Evolutionary conservation across 257 asterid genomes (phyloP).

Genomic region (Solanum tarijense): DNA sequence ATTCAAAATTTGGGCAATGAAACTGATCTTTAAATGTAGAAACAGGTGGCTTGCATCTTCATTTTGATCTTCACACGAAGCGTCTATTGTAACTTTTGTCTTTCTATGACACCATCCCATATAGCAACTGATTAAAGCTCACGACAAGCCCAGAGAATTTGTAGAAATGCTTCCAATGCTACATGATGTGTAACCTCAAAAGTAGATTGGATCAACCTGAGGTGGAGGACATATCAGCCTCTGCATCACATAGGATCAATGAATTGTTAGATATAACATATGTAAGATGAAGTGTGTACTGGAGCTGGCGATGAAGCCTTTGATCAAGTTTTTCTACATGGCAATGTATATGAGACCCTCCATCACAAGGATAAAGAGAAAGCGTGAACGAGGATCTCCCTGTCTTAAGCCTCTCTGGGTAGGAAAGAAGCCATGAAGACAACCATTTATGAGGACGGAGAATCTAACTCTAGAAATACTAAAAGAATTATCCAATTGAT

Average conservation of each 20-base stretch:
- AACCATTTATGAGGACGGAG: not conserved
- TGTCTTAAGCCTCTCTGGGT: not conserved
- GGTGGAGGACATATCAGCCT: not conserved
- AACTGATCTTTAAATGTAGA: too few species aligned
- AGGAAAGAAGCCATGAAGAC: not conserved
- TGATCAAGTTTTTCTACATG: not conserved
- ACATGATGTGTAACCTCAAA: too few species aligned
- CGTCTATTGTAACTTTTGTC: too few species aligned
- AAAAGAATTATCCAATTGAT: not conserved
- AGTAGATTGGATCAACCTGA: too few species aligned
- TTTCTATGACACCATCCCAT: too few species aligned
- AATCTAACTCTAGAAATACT: not conserved
- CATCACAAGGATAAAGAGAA: not conserved
- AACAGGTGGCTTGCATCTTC: too few species aligned
- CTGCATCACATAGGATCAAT: not conserved
- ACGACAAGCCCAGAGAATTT: not conserved
- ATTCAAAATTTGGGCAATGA: too few species aligned
- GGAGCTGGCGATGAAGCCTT: not conserved
- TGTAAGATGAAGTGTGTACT: not conserved
- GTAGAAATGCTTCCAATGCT: not conserved
- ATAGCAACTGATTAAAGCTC: not conserved
- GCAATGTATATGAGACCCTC: not conserved
- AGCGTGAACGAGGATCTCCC: not conserved
- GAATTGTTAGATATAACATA: rapidly evolving
- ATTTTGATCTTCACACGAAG: too few species aligned